A percentile compares a stretch with the other conserved stretches of the same genome.
Evolutionary conservation across 805 yeast genomes (phyloP).

Genomic region (Torulaspora gathmanii): DNA sequence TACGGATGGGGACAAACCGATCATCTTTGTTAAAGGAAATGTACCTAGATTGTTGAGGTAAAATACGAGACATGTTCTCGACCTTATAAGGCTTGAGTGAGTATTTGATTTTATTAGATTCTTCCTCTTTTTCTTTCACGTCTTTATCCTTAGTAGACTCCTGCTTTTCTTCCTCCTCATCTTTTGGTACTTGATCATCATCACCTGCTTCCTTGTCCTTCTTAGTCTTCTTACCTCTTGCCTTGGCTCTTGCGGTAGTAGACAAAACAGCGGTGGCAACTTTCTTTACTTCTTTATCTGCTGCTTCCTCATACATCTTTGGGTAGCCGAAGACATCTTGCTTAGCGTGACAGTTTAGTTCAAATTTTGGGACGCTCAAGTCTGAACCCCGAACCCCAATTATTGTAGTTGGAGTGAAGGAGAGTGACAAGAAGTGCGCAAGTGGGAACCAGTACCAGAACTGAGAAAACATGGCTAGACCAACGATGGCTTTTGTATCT

Average conservation of each 20-base stretch:
- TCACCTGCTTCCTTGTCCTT: constrained; percentile 47
- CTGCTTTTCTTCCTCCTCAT: constrained; percentile 7
- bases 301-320: constrained; percentile 74
- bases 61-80: constrained; percentile 76
- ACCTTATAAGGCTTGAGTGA: constrained; percentile 64
- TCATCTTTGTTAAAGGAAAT: constrained; percentile 70
- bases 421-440: constrained; percentile 84
- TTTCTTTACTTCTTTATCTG: constrained; percentile 80
- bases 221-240: constrained; percentile 70
- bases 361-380: constrained; percentile 79
- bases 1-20: constrained; percentile 79
- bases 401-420: constrained; percentile 88
- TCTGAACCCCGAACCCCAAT: constrained; percentile 77
- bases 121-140: constrained; percentile 24
- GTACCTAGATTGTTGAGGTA: constrained; percentile 83
- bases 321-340: constrained; percentile 83
- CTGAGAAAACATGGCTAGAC: constrained; percentile 82
- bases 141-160: constrained; percentile 28
- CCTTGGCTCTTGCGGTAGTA: constrained; percentile 90
- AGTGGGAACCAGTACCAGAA: constrained; percentile 99
- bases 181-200: constrained; percentile 29
- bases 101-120: constrained; percentile 45
- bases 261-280: constrained; percentile 90
- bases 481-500: constrained; percentile 87
- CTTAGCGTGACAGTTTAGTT: constrained; percentile 74